Evolutionary conservation across 106 monocot genomes (phyloP).

Genomic region (Allium sativum): DNA sequence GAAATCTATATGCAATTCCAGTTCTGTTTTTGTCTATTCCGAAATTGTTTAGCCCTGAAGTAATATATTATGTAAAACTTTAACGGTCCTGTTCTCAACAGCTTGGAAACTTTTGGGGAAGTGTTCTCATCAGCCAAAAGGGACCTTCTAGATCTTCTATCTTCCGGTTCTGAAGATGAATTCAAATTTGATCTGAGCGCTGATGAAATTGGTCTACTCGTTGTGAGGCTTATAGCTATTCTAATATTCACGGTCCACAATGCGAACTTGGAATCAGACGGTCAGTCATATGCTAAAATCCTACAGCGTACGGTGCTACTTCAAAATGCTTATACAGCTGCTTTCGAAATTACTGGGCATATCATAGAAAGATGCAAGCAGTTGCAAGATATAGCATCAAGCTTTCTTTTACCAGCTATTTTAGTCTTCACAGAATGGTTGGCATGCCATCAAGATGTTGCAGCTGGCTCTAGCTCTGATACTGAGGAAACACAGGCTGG

Average conservation of each 20-base stretch:
- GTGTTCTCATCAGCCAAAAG: constrained; percentile 33
- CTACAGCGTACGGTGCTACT: constrained; percentile 76
- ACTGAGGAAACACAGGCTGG: constrained; percentile 57
- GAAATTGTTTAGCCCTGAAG: too few relatives aligned
- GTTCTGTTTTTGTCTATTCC: too few relatives aligned
- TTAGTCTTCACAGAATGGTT: constrained; percentile 92
- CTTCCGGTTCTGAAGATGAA: constrained; percentile 67
- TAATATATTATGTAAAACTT: too few relatives aligned
- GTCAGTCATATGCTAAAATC: constrained; percentile 84
- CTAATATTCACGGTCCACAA: constrained; percentile 94
- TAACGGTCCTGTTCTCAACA: constrained; percentile 13
- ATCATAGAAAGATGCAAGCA: constrained; percentile 62
- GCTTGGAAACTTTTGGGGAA: constrained; percentile 93
- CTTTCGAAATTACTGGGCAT: constrained; percentile 71
- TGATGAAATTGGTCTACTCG: constrained; percentile 45
- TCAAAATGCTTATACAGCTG: constrained; percentile 79
- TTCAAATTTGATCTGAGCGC: constrained; percentile 68
- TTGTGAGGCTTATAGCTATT: constrained; percentile 67
- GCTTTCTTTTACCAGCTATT: constrained; percentile 66
- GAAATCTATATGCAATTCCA: too few relatives aligned
- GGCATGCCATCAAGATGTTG: constrained; percentile 69
- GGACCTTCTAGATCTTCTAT: constrained; percentile 61
- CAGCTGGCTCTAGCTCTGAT: constrained; percentile 33
- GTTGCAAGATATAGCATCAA: constrained; percentile 57
- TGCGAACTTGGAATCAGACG: constrained; percentile 64